Evolutionary conservation across 257 asterid genomes (phyloP).

Genomic region (Solanum peruvianum): DNA sequence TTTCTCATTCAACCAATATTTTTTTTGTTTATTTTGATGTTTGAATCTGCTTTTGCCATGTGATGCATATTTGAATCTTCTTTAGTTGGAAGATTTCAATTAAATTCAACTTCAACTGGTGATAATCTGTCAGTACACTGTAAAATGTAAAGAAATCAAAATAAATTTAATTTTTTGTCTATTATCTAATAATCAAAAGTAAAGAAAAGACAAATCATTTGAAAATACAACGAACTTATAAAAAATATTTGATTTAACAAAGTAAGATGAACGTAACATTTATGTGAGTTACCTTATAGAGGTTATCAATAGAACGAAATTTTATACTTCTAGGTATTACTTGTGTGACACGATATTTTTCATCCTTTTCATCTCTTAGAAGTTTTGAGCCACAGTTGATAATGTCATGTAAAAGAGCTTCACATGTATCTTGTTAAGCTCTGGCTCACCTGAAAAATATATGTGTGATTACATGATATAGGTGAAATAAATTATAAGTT

Average conservation of each 20-base stretch:
- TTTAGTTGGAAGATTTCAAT: neutral
- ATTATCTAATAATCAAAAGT: neutral
- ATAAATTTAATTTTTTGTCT: neutral
- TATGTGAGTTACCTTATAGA: neutral
- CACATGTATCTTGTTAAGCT: neutral
- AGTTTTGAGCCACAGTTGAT: neutral
- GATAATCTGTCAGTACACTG: neutral
- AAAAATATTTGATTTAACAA: neutral
- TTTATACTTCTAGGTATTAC: neutral
- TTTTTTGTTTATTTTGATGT: neutral
- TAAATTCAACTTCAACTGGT: neutral
- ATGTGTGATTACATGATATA: neutral
- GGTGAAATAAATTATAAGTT: neutral
- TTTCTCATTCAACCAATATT: neutral
- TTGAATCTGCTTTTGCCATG: neutral
- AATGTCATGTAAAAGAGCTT: neutral
- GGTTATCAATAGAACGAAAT: neutral
- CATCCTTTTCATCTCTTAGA: neutral
- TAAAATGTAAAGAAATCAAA: neutral
- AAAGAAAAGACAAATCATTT: neutral
- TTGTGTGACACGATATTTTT: neutral
- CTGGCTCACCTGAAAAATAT: neutral
- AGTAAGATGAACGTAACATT: neutral
- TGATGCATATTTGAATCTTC: neutral
- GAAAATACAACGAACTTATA: neutral